A percentile compares a stretch with the other conserved stretches of the same genome.
phyloP scores from a whole-genome alignment of 305 asterid species.

The Ajuga reptans region DNA sequence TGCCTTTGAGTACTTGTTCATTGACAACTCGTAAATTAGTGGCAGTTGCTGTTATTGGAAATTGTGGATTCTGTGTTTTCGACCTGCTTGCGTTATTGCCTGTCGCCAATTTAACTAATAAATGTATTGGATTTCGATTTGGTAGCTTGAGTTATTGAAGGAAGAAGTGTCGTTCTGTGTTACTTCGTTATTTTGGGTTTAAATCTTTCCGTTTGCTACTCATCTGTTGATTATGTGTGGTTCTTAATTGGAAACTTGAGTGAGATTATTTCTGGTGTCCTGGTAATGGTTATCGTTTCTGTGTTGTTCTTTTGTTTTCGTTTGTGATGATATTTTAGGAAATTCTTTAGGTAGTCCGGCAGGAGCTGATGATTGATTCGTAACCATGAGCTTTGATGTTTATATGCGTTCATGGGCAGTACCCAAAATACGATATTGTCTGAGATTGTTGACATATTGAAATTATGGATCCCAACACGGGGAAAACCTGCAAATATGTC shows the following conservation, averaged over 20 bases:
- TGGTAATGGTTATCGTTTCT: conserved; percentile 12
- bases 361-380: conserved; percentile 42
- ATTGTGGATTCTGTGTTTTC: conserved; percentile 20
- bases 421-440: conserved; percentile 42
- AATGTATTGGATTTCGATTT: not conserved
- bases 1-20: conserved; percentile 7
- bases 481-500: conserved; percentile 50
- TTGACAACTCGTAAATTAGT: conserved; percentile 10
- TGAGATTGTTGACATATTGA: conserved; percentile 56
- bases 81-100: conserved; percentile 16
- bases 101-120: not conserved
- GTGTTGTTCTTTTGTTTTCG: not conserved
- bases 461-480: conserved; percentile 58
- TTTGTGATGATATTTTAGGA: conserved; percentile 31
- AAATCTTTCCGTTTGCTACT: not conserved
- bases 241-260: conserved; percentile 3
- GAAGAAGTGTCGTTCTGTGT: conserved; percentile 9
- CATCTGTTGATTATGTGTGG: not conserved
- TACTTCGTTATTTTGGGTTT: conserved; percentile 7
- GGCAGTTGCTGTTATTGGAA: conserved; percentile 14
- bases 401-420: conserved; percentile 52
- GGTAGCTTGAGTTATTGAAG: conserved; percentile 19
- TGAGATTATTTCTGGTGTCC: conserved; percentile 3
- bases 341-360: conserved; percentile 29
- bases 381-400: conserved; percentile 38